Base-by-base conservation (phyloP, 805 yeast species). In the Candida sakaeoensis region DNA sequence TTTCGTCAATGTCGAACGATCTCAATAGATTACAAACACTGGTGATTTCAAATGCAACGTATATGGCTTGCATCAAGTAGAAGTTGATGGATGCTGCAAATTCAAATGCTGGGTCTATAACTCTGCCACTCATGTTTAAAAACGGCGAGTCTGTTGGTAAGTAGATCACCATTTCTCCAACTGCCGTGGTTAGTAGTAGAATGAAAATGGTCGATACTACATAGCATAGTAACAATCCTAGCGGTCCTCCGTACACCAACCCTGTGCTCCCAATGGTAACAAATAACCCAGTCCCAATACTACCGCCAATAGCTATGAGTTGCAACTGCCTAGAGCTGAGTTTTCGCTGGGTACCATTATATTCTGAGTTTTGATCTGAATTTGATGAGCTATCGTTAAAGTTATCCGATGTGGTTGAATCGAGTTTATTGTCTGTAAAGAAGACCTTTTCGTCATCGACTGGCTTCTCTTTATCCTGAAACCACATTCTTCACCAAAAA, bases 91-190 rank as follows among this genome's bases (percentile, higher is more conserved):
- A 55, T 41, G 54, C 50, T 23, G 66, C 61, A 47, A 62, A 61
- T 2, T 66, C 68, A 47, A 61, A 46, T 21, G 65, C 65, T 1
- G 66, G 65, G 40, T 61, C 66, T 10, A 63, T 55, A 57, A 55
- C 60, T 33, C 68, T 49, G 12, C 66, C 62, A n/a, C 60, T 49
- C 44, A 43, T 62, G 37, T 61, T 65, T 38, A 61, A 51, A 28
- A 61, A 60, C 6, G 63, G 45, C n/a, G 68, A 68, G 37, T 58
- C 58, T 30, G 61, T 58, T 3, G 70, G 70, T 31, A 63, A 49
- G 33, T 47, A 63, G 3, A 64, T 51, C 42, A 67, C 58, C 68
- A 63, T 63, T 44, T 63, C 68, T 7, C 63, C 69, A 18, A 60
- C 63, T 8, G 57, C 54, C 2, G 36, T 33, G 7, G 36, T 33